Evolutionary conservation across 2,329 filamentous ascomycete species (phyloP), one percentile per base, ranked within the genome.

Genomic region (Cercospora janseana): DNA sequence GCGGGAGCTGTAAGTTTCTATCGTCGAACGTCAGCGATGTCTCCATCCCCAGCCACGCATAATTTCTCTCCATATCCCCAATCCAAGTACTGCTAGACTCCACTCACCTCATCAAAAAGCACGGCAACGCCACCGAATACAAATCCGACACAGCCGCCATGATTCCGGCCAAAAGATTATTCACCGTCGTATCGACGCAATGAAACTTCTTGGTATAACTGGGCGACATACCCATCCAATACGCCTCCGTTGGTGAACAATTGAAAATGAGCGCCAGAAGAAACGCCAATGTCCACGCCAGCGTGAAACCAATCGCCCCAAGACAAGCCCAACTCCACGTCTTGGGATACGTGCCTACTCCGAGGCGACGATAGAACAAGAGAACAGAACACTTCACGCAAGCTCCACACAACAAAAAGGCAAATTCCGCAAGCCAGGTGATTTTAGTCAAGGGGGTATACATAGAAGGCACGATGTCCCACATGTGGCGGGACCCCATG

Each of bases 301-400:
- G 42, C 27, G 71, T 71, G 51, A 71, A 70, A 16, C 54, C 48
- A 13, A 75, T 74, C 5, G 60, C 64, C 2, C 49, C 61, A 13
- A 40, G 21, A 12, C 54, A 46, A 12, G 51, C 51, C 49, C 44
- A 67, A 2, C 67, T 62, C 54, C 71, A 73, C 4, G 45, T 51
- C 20, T 57, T 63, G 1, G 65, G 64, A 15, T 70, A 63, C 1
- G 65, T 61, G 18, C 66, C 69, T 2, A 51, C 44, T 4, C 69
- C 66, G 4, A 75, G 63, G 1, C 72, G 67, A 3, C 68, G 69
- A 54, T 74, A 74, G 57, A 75, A 74, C 15, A 63, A 52, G 4
- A 71, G 59, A 1, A 70, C 63, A 0, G 68, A 70, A 12, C 69
- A 57, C 47, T 71, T 71, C 28, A 62, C 66, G 23, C 61, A 59